These are phyloP conservation scores for Persicaria tinctoria DNA, from an alignment of 148 eudicot species.

Conservation along the genomic window DNA sequence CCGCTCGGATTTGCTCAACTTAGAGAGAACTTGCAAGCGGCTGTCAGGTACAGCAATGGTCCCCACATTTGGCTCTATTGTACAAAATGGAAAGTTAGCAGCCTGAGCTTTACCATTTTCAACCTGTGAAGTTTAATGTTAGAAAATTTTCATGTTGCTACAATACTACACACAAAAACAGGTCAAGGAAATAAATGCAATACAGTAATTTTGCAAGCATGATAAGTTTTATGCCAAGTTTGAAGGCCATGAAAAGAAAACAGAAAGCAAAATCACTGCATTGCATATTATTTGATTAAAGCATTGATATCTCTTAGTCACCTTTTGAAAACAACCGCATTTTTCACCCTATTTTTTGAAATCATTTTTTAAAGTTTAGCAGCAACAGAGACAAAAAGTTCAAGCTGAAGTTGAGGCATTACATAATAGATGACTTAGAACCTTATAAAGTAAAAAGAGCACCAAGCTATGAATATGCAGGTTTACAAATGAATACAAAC, in stretches of 20 bases:
- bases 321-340: neutral
- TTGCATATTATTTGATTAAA: neutral
- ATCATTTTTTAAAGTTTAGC: neutral
- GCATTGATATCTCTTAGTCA: neutral
- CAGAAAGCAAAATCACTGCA: neutral
- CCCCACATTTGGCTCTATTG: slow-evolving; percentile 96
- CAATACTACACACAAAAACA: neutral
- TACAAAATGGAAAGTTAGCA: slow-evolving; percentile 96
- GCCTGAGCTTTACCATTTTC: slow-evolving; percentile 99
- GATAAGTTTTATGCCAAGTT: neutral
- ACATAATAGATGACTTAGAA: neutral
- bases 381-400: neutral
- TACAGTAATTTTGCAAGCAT: neutral
- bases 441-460: neutral
- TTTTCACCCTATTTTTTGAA: neutral
- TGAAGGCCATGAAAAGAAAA: slow-evolving; percentile 1
- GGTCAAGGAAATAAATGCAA: neutral
- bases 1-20: slow-evolving; percentile 76
- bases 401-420: neutral
- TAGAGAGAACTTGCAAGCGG: slow-evolving; percentile 78
- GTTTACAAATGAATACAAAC: neutral
- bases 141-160: neutral
- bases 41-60: slow-evolving; percentile 92
- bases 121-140: slow-evolving; percentile 39
- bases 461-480: neutral